Conservation (phyloP, 1,139 yeast genomes). For the Kluyveromyces sp. region DNA sequence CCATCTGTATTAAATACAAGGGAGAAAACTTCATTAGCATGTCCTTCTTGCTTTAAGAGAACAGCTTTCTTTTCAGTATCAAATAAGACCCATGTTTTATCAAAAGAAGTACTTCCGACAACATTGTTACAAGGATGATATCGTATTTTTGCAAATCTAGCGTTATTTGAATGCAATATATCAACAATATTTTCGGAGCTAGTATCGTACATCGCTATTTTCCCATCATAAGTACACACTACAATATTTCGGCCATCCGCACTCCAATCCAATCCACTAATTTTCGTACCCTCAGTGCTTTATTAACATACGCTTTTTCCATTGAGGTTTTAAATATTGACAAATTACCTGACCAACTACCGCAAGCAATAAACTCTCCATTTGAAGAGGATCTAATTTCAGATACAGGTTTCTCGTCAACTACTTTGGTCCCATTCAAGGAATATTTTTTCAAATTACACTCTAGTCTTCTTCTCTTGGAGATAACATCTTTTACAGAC, state of each 20-base stretch:
- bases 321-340: conserved; percentile 42
- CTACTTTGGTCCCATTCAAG: conserved; percentile 61
- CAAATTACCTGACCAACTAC: conserved; percentile 81
- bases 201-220: conserved; percentile 40
- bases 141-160: conserved; percentile 54
- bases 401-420: conserved; percentile 63
- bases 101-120: conserved; percentile 70
- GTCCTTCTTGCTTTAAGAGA: conserved; percentile 72
- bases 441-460: conserved; percentile 35
- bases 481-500: conserved; percentile 31
- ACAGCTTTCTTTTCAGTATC: conserved; percentile 47
- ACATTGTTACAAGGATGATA: conserved; percentile 58
- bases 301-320: conserved; percentile 25
- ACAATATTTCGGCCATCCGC: conserved; percentile 32
- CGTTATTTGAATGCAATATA: conserved; percentile 35
- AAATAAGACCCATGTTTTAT: conserved; percentile 87
- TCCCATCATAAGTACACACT: conserved; percentile 64
- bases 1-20: conserved; percentile 73
- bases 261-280: conserved; percentile 66
- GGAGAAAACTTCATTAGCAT: conserved; percentile 62
- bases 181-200: conserved; percentile 12
- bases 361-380: conserved; percentile 44
- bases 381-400: conserved; percentile 42
- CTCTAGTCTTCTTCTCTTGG: conserved; percentile 42
- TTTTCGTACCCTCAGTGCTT: conserved; percentile 45